Conservation (phyloP, 2,329 filamentous ascomycete species). For the Trichoderma hamatum region DNA sequence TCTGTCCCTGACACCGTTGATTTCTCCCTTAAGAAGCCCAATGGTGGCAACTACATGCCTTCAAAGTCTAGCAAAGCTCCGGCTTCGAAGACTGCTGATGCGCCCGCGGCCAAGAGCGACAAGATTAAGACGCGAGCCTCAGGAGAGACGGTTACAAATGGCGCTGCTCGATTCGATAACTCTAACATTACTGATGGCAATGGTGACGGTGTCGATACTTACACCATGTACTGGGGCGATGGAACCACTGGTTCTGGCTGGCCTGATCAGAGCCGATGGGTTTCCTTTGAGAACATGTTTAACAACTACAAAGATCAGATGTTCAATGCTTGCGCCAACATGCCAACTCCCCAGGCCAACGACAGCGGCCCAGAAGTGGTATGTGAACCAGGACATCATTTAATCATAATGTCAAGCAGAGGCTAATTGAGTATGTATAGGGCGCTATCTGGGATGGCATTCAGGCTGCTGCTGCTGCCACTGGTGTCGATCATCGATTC, state of each 20-base stretch:
- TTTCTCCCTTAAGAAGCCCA: slow-evolving; percentile 14
- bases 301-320: slow-evolving; percentile 32
- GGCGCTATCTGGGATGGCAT: slow-evolving; percentile 36
- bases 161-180: slow-evolving; percentile 18
- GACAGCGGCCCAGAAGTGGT: slow-evolving; percentile 23
- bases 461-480: slow-evolving; percentile 35
- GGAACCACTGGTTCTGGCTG: slow-evolving; percentile 22
- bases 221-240: slow-evolving; percentile 32
- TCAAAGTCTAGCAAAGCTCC: slow-evolving; percentile 5
- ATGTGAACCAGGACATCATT: not conserved
- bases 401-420: not conserved
- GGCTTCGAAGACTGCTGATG: slow-evolving; percentile 4
- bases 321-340: slow-evolving; percentile 27
- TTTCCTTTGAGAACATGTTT: slow-evolving; percentile 30
- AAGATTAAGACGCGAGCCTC: slow-evolving; percentile 8
- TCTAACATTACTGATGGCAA: slow-evolving; percentile 27
- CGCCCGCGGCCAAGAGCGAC: not conserved
- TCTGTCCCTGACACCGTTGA: slow-evolving; percentile 18
- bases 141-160: slow-evolving; percentile 13
- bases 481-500: slow-evolving; percentile 44
- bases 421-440: slow-evolving; percentile 7
- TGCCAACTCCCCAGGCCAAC: slow-evolving; percentile 22
- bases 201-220: slow-evolving; percentile 35
- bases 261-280: slow-evolving; percentile 24
- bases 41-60: slow-evolving; percentile 11